Conservation (phyloP, 371 early-diverging fungal genomes). For the Chytridium lagenaria region DNA sequence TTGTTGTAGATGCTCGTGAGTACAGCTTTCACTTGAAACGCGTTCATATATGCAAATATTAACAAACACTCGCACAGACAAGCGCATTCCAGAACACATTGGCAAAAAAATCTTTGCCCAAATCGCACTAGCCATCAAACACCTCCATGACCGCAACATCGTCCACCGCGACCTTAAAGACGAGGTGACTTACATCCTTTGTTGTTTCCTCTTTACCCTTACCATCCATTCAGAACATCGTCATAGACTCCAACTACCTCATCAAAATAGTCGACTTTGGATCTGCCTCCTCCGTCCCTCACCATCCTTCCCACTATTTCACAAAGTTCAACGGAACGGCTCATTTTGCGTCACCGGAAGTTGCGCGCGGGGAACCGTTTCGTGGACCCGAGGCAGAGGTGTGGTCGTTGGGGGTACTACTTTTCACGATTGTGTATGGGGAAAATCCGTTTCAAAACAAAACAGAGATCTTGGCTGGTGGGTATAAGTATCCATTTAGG, state of each 20-base stretch:
- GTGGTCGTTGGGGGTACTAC: slow-evolving; percentile 65
- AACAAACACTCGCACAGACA: slow-evolving; percentile 24
- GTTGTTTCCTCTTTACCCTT: not conserved
- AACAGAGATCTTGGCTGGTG: slow-evolving; percentile 43
- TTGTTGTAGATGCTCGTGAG: slow-evolving; percentile 44
- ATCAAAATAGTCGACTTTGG: slow-evolving; percentile 22
- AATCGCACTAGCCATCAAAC: slow-evolving; percentile 58
- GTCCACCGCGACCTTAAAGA: slow-evolving; percentile 79
- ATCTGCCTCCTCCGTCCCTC: slow-evolving; percentile 35
- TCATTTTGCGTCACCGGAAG: slow-evolving; percentile 73
- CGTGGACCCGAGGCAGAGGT: slow-evolving; percentile 80
- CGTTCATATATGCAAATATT: not conserved
- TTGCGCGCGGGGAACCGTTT: slow-evolving; percentile 68
- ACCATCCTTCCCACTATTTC: slow-evolving; percentile 38
- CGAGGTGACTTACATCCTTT: slow-evolving; percentile 30
- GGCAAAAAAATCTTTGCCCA: slow-evolving; percentile 45
- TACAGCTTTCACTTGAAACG: slow-evolving; percentile 6
- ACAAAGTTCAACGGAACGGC: slow-evolving; percentile 50
- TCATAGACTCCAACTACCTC: slow-evolving; percentile 15
- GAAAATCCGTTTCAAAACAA: slow-evolving; percentile 56
- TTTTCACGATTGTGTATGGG: slow-evolving; percentile 56
- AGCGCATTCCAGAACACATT: slow-evolving; percentile 30
- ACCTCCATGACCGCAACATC: slow-evolving; percentile 56
- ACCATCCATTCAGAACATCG: slow-evolving; percentile 3
- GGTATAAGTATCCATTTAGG: slow-evolving; percentile 19